Conservation (phyloP, 2,329 filamentous ascomycete genomes). For the Chrysosphaeria jannelii region DNA sequence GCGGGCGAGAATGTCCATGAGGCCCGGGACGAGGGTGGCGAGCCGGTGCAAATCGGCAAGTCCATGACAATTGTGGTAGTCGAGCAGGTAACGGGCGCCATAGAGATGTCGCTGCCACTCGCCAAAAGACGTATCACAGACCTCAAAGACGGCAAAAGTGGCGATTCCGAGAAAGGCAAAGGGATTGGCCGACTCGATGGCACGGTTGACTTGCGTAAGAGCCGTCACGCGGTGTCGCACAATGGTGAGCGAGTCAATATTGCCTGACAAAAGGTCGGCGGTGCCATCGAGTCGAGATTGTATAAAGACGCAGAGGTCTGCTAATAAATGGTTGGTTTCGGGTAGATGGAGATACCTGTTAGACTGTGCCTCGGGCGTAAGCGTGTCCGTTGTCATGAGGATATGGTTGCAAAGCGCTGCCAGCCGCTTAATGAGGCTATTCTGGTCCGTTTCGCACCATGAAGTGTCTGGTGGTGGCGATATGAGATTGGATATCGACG, state of each 20-base stretch:
- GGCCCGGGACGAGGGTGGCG: slow-evolving; percentile 8
- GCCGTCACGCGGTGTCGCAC: slow-evolving; percentile 7
- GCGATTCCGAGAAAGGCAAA: slow-evolving; percentile 14
- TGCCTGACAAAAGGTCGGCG: no score
- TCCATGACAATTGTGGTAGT: slow-evolving; percentile 10
- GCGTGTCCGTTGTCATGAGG: slow-evolving; percentile 2
- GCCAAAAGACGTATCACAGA: slow-evolving; percentile 12
- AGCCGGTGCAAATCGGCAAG: slow-evolving; percentile 9
- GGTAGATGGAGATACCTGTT: slow-evolving; percentile 2
- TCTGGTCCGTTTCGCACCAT: slow-evolving; percentile 4
- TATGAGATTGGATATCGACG: no score
- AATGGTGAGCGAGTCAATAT: slow-evolving; percentile 3
- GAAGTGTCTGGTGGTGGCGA: no score
- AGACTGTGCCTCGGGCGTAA: background rate
- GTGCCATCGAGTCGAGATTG: slow-evolving; percentile 4
- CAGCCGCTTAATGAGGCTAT: slow-evolving; percentile 4
- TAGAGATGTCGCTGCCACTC: slow-evolving; percentile 11
- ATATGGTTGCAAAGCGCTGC: slow-evolving; percentile 4
- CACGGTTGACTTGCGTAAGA: slow-evolving; percentile 10
- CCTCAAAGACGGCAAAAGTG: slow-evolving; percentile 14
- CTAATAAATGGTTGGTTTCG: slow-evolving; percentile 3
- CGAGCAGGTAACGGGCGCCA: slow-evolving; percentile 12
- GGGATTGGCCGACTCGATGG: slow-evolving; percentile 11
- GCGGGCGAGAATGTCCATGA: slow-evolving; percentile 11
- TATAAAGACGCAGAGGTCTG: slow-evolving; percentile 4